phyloP scores from a whole-genome alignment of 2,329 filamentous ascomycete genomes.

The Fusarium humuli region DNA sequence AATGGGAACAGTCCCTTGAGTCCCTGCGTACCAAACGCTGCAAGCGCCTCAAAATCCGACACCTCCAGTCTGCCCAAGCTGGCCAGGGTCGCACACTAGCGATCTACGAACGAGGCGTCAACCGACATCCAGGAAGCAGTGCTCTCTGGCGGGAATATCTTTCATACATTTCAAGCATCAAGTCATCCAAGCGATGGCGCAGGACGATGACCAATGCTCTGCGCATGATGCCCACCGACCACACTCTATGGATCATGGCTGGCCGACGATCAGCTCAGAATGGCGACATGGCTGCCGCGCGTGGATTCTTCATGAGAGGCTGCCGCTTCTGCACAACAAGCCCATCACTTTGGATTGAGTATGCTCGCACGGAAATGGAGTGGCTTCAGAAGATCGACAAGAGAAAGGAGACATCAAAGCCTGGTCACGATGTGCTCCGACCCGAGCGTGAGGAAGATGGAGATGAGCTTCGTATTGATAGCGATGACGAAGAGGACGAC shows the following conservation, averaged over 20 bases:
- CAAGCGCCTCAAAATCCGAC: conserved; percentile 80
- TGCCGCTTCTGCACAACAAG: conserved; percentile 87
- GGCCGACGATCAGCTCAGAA: conserved; percentile 80
- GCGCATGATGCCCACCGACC: conserved; percentile 85
- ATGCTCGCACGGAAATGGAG: conserved; percentile 90
- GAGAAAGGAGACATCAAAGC: conserved; percentile 72
- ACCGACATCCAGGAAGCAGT: conserved; percentile 84
- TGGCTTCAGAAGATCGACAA: conserved; percentile 86
- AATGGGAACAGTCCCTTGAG: conserved; percentile 77
- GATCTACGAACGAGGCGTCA: conserved; percentile 87
- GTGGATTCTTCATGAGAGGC: conserved; percentile 88
- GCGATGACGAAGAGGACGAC: conserved; percentile 60
- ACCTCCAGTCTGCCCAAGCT: conserved; percentile 71
- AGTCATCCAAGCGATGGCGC: conserved; percentile 74
- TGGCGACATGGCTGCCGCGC: conserved; percentile 87
- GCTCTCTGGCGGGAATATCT: conserved; percentile 92
- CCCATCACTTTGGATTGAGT: conserved; percentile 85
- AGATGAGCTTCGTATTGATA: conserved; percentile 58
- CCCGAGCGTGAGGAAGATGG: conserved; percentile 63
- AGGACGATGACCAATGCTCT: conserved; percentile 75
- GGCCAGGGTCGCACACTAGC: conserved; percentile 88
- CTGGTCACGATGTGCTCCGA: conserved; percentile 54
- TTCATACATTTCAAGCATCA: conserved; percentile 78
- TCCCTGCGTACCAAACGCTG: conserved; percentile 84
- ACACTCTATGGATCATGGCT: conserved; percentile 88